Evolutionary conservation across 2,329 filamentous ascomycete species (phyloP).

Genomic region (Coniochaeta ligniaria): DNA sequence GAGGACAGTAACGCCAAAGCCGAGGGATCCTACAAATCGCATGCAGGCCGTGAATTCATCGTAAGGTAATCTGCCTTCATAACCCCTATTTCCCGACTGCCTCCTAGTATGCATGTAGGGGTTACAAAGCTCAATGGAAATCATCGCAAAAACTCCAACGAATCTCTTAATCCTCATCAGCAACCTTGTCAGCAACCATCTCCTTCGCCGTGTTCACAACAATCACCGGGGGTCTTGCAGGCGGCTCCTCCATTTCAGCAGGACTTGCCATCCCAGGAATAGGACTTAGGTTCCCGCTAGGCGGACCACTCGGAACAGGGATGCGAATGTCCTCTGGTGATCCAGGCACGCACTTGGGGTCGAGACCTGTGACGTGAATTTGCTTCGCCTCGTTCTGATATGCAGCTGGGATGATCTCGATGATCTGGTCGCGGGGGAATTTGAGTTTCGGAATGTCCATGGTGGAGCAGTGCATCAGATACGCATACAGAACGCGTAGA

Average conservation of each 20-base stretch:
- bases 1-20: background rate
- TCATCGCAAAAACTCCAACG: background rate
- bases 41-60: background rate
- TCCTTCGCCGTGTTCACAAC: slow-evolving; percentile 43
- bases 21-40: background rate
- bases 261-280: slow-evolving; percentile 41
- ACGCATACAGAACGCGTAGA: slow-evolving; percentile 92
- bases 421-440: slow-evolving; percentile 94
- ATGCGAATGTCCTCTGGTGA: slow-evolving; percentile 79
- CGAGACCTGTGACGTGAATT: slow-evolving; percentile 70
- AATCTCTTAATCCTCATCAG: slow-evolving; percentile 37
- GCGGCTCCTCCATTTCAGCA: slow-evolving; percentile 27
- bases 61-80: background rate
- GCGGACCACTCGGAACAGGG: slow-evolving; percentile 51
- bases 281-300: slow-evolving; percentile 34
- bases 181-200: slow-evolving; percentile 43
- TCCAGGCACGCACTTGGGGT: slow-evolving; percentile 61
- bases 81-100: background rate
- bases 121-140: background rate
- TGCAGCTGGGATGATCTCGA: slow-evolving; percentile 94
- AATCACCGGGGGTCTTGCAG: slow-evolving; percentile 33
- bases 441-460: slow-evolving; percentile 87
- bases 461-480: slow-evolving; percentile 97
- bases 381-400: slow-evolving; percentile 95
- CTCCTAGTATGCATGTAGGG: background rate